phyloP scores from a whole-genome alignment of 306 rosid genomes.

The Trifolium subterraneum region DNA sequence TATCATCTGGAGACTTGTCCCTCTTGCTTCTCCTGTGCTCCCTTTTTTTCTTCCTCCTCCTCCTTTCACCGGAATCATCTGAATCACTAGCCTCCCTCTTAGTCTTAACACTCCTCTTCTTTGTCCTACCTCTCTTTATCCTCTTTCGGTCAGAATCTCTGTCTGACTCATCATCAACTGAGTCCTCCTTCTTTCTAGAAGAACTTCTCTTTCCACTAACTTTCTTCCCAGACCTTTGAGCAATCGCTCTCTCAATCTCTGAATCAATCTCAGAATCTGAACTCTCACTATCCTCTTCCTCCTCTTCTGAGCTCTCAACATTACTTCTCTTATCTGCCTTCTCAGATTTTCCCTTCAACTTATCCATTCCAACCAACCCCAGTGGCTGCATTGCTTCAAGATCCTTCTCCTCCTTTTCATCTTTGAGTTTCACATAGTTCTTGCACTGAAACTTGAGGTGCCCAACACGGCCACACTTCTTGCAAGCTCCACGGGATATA shows the following conservation, averaged over 20 bases:
- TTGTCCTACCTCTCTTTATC: constrained; percentile 83
- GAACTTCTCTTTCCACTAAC: constrained; percentile 50
- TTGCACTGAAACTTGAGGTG: constrained; percentile 91
- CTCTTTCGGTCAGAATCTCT: constrained; percentile 58
- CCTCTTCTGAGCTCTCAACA: constrained; percentile 66
- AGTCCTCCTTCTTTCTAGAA: constrained; percentile 52
- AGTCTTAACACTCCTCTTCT: constrained; percentile 69
- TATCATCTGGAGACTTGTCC: constrained; percentile 45
- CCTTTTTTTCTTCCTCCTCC: constrained; percentile 65
- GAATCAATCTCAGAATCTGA: constrained; percentile 79
- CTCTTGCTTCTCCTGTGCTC: constrained; percentile 56
- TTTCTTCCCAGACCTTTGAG: constrained; percentile 68
- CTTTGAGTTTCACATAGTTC: constrained; percentile 80
- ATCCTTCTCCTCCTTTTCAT: constrained; percentile 71
- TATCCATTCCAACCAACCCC: constrained; percentile 62
- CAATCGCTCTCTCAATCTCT: constrained; percentile 81
- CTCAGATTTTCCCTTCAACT: constrained; percentile 60
- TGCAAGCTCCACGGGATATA: constrained; percentile 86
- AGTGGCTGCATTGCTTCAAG: constrained; percentile 58
- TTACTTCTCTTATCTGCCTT: constrained; percentile 51
- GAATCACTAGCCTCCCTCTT: constrained; percentile 67
- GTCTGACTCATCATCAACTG: constrained; percentile 56
- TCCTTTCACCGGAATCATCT: constrained; percentile 61
- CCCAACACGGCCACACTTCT: constrained; percentile 94
- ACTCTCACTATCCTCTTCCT: constrained; percentile 72